Base-by-base conservation (phyloP, 805 yeast genomes). In the Wickerhamiella allomyrinae region DNA sequence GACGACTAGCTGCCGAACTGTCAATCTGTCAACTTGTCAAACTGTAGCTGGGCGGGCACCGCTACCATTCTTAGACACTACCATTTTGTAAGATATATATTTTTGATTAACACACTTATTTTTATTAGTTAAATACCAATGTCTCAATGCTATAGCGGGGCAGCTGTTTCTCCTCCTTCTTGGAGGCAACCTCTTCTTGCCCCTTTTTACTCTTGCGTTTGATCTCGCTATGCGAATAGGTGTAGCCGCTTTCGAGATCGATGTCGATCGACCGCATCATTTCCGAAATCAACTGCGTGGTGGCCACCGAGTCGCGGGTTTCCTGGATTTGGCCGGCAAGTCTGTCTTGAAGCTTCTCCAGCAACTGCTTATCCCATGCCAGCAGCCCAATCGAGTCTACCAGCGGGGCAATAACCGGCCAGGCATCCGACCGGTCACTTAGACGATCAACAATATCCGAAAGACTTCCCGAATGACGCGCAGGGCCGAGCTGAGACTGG, bases 341-440 rank as follows among this genome's bases (percentile, higher is more conserved):
- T n/a, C 68, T 62, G 14, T 48, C 56, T 34, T 68, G 60, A 43
- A 79, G 65, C 17, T 59, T 58, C 20, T 62, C 62, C 39, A 77
- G 61, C 29, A 73, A 67, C 7, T 72, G 69, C 29, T 66, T 63
- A 39, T 71, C 70, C 73, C 83, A 74, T 46, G 76, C 73, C 56
- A 81, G 73, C 37, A 82, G 61, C 1, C 91, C 91, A 41, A 77
- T 78, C 1, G 82, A 74, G 56, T 82, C 91, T 40, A 82, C 70
- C 38, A 81, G 68, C 19, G 77, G 66, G 43, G 77, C 71, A 35
- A 81, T 61, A n/a, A 80, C 60, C 40, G 69, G 71, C 69, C 74
- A 76, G 9, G 82, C 78, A 44, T 68, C 68, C 43, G 71, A 66
- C 44, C 67, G 54, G 24, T 56, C 53, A 43, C 69, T 60, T 41